Conservation (phyloP, 441 rosid species). For the Isatis lusitanica region DNA sequence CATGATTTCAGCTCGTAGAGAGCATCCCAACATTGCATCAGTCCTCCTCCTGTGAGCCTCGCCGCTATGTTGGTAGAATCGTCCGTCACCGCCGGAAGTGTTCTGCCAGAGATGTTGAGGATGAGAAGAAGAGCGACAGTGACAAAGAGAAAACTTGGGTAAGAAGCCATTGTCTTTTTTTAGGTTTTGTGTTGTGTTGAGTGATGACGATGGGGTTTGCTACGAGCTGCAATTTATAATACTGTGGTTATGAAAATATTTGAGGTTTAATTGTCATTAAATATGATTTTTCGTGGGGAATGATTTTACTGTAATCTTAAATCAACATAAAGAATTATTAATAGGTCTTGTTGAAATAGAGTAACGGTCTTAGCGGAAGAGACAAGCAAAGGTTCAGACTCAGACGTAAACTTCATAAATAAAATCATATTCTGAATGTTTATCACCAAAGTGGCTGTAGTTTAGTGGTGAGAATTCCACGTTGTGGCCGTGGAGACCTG, state of each 20-base stretch:
- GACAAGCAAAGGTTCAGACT: not conserved
- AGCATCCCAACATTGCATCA: constrained; percentile 61
- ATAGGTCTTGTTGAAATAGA: not conserved
- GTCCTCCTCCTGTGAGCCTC: constrained; percentile 47
- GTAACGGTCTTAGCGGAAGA: not conserved
- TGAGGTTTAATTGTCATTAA: not conserved
- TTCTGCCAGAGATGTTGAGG: constrained; percentile 7
- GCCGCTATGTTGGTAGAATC: constrained; percentile 33
- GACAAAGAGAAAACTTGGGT: not conserved
- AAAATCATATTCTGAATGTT: not conserved
- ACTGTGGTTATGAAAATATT: not conserved
- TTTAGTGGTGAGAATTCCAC: constrained; percentile 68
- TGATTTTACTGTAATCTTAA: not conserved
- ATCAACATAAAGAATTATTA: not conserved
- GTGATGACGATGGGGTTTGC: not conserved
- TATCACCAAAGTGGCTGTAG: constrained; percentile 43
- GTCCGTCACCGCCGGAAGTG: not conserved
- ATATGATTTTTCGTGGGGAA: not conserved
- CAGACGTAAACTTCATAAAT: not conserved
- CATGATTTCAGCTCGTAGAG: constrained; percentile 53
- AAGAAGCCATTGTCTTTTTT: constrained; percentile 17
- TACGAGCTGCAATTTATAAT: not conserved
- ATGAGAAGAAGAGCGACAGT: not conserved
- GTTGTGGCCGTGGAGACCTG: constrained; percentile 77
- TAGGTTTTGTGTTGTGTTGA: not conserved